A percentile compares a stretch with the other conserved stretches of the same genome.
These are phyloP conservation scores for Haplographium delicatum DNA, from an alignment of 495 filamentous ascomycete species.

Conservation along the genomic window DNA sequence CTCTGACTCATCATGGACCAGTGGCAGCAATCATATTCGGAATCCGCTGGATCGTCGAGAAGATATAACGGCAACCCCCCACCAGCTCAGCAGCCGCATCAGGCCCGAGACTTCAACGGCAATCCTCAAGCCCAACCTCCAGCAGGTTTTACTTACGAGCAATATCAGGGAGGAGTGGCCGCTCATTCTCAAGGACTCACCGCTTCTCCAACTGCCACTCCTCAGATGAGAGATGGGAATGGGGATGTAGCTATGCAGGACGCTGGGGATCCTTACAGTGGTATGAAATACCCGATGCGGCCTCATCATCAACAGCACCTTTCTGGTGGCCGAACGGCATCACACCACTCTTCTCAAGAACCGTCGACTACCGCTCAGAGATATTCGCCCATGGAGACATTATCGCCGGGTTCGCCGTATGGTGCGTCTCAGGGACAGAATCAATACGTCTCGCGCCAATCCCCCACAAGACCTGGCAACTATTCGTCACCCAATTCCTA, in stretches of 20 bases:
- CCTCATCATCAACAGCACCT: slow-evolving; percentile 58
- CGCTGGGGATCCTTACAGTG: slow-evolving; percentile 71
- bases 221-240: slow-evolving; percentile 67
- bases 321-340: slow-evolving; percentile 37
- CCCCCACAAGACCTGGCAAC: slow-evolving; percentile 40
- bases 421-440: slow-evolving; percentile 31
- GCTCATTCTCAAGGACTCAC: slow-evolving; percentile 52
- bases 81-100: slow-evolving; percentile 21
- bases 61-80: slow-evolving; percentile 45
- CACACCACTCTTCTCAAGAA: slow-evolving; percentile 54
- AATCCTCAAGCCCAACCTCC: slow-evolving; percentile 53
- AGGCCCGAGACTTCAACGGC: slow-evolving; percentile 37
- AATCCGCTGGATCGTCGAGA: slow-evolving; percentile 39
- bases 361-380: slow-evolving; percentile 76
- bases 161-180: slow-evolving; percentile 53
- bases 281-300: slow-evolving; percentile 73
- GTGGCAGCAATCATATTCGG: slow-evolving; percentile 46
- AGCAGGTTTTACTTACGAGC: slow-evolving; percentile 67
- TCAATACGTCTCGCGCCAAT: slow-evolving; percentile 44
- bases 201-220: slow-evolving; percentile 59
- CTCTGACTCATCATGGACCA: slow-evolving; percentile 46
- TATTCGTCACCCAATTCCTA: slow-evolving; percentile 46
- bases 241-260: slow-evolving; percentile 90
- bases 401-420: slow-evolving; percentile 53
- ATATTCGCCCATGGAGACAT: slow-evolving; percentile 90